phyloP scores from a whole-genome alignment of 306 rosid species.

The Quercus agrifolia region DNA sequence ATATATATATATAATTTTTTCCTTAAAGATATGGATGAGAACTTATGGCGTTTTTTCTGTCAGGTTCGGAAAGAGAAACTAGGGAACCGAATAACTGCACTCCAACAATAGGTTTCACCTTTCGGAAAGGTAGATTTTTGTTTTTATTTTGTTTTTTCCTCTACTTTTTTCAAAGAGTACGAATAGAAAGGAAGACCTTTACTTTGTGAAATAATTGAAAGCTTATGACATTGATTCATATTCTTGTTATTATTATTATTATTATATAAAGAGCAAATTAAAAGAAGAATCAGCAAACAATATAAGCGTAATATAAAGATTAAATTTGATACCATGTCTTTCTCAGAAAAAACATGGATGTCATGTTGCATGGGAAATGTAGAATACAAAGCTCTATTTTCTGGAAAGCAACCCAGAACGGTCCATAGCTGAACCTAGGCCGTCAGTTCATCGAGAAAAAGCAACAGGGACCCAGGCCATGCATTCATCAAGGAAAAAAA shows the following conservation, averaged over 20 bases:
- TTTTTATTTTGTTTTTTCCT: neutral
- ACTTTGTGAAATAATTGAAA: slow-evolving; percentile 13
- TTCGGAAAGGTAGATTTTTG: slow-evolving; percentile 84
- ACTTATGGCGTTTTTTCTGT: slow-evolving; percentile 6
- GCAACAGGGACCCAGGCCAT: too few relatives aligned
- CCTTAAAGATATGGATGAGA: slow-evolving; percentile 13
- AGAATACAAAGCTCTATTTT: too few relatives aligned
- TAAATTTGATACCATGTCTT: too few relatives aligned
- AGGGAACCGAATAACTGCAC: slow-evolving; percentile 99
- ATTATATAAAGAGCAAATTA: too few relatives aligned
- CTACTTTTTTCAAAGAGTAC: slow-evolving; percentile 21
- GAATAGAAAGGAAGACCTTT: slow-evolving; percentile 22
- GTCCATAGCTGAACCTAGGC: too few relatives aligned
- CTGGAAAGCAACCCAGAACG: too few relatives aligned
- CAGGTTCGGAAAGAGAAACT: slow-evolving; percentile 97
- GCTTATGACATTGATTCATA: slow-evolving; percentile 18
- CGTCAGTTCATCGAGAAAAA: too few relatives aligned
- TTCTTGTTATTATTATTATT: slow-evolving; percentile 7
- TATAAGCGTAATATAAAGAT: too few relatives aligned
- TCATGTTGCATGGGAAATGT: too few relatives aligned
- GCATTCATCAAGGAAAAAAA: too few relatives aligned
- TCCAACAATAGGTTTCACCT: slow-evolving; percentile 97
- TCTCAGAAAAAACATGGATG: too few relatives aligned
- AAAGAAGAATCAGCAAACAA: too few relatives aligned
- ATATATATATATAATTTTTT: neutral